Evolutionary conservation across 306 rosid species (phyloP).

Genomic region (Lagenaria siceraria): DNA sequence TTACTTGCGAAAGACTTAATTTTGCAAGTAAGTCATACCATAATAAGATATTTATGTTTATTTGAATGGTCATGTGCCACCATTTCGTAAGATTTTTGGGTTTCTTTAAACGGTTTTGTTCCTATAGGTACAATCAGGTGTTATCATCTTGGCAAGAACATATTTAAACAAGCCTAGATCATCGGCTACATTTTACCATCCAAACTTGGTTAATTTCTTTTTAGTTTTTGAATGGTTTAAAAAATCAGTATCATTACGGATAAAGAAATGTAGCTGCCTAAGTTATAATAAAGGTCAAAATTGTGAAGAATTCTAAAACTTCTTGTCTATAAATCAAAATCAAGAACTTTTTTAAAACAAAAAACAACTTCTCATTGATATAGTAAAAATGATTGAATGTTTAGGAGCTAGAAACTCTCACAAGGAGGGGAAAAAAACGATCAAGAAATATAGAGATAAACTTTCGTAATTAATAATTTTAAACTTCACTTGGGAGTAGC

Average conservation of each 20-base stretch:
- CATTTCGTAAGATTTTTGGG: background rate
- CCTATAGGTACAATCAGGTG: background rate
- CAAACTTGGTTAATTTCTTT: background rate
- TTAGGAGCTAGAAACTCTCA: too few relatives aligned
- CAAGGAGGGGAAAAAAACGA: too few relatives aligned
- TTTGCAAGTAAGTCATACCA: constrained; percentile 51
- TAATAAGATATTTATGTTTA: background rate
- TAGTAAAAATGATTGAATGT: too few relatives aligned
- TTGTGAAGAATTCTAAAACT: background rate
- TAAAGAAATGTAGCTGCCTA: background rate
- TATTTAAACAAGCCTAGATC: background rate
- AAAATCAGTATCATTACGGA: background rate
- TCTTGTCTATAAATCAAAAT: too few relatives aligned
- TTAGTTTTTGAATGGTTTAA: background rate
- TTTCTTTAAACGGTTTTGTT: background rate
- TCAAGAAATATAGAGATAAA: too few relatives aligned
- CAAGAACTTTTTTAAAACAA: too few relatives aligned
- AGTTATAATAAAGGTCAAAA: background rate
- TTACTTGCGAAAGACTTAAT: constrained; percentile 93
- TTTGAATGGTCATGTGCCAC: background rate
- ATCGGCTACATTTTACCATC: background rate
- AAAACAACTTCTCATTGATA: too few relatives aligned
- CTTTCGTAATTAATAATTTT: too few relatives aligned
- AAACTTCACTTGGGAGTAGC: too few relatives aligned
- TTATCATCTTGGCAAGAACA: background rate